Conservation (phyloP, 805 yeast genomes). For the Saccharomycopsis babjevae region DNA sequence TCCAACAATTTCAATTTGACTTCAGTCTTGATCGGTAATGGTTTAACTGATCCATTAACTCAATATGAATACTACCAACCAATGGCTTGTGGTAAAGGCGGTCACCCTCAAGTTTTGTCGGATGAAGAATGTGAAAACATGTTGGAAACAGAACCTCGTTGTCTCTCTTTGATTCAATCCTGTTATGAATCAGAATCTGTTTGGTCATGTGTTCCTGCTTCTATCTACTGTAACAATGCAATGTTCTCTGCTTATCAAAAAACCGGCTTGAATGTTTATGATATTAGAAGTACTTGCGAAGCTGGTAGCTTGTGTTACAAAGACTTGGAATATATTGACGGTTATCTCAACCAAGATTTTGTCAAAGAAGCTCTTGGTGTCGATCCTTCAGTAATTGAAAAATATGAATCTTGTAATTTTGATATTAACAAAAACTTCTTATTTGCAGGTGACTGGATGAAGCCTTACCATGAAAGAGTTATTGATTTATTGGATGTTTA, state of each 20-base stretch:
- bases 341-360: constrained; percentile 64
- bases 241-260: constrained; percentile 72
- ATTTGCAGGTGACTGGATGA: constrained; percentile 86
- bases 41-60: constrained; percentile 74
- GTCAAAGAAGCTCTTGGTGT: constrained; percentile 84
- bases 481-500: constrained; percentile 43
- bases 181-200: constrained; percentile 60
- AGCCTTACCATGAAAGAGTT: constrained; percentile 75
- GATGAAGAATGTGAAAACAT: constrained; percentile 62
- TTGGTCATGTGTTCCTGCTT: constrained; percentile 86
- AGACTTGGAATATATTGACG: constrained; percentile 64
- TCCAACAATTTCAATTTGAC: constrained; percentile 51
- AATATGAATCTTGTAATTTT: constrained; percentile 65
- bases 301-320: constrained; percentile 65
- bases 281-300: constrained; percentile 74
- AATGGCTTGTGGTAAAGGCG: constrained; percentile 87
- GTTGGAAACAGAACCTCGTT: constrained; percentile 52
- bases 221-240: constrained; percentile 78
- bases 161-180: constrained; percentile 47
- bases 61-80: constrained; percentile 78
- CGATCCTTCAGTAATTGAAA: constrained; percentile 48
- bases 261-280: constrained; percentile 88
- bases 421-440: constrained; percentile 72
- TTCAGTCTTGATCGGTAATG: constrained; percentile 85
- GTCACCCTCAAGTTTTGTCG: constrained; percentile 55